Conservation (phyloP, 768 basidiomycete genomes). For the Suillus cothurnatus region DNA sequence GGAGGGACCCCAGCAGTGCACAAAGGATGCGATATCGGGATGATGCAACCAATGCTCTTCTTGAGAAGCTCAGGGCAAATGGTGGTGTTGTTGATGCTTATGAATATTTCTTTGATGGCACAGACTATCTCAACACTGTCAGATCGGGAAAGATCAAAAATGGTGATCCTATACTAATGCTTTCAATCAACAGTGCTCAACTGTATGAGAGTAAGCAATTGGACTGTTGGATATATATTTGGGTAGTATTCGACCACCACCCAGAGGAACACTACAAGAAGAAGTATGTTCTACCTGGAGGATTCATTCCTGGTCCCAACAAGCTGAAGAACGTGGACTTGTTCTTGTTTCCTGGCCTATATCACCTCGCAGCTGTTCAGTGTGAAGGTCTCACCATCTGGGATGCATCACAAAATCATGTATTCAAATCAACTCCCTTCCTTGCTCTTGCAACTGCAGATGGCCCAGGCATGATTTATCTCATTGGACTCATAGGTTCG, state of each 20-base stretch:
- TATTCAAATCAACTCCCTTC: constrained; percentile 18
- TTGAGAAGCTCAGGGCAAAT: background rate
- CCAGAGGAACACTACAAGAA: background rate
- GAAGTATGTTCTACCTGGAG: background rate
- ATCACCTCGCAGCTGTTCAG: background rate
- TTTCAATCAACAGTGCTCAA: background rate
- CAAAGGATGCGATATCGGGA: constrained; percentile 4
- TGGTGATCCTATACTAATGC: constrained; percentile 18
- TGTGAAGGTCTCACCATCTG: background rate
- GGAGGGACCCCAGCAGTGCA: constrained; percentile 15
- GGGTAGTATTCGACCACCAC: background rate
- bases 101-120: constrained; percentile 13
- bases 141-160: constrained; percentile 11
- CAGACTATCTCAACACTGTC: constrained; percentile 15
- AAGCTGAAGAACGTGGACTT: background rate
- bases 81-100: background rate
- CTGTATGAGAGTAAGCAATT: background rate
- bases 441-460: constrained; percentile 28
- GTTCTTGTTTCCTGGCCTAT: background rate
- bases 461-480: constrained; percentile 20
- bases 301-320: background rate
- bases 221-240: background rate
- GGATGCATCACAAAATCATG: constrained; percentile 3
- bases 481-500: constrained; percentile 38
- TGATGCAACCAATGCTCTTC: constrained; percentile 8